Evolutionary conservation across 768 basidiomycete genomes (phyloP).

Genomic region (Mycena belliarum): DNA sequence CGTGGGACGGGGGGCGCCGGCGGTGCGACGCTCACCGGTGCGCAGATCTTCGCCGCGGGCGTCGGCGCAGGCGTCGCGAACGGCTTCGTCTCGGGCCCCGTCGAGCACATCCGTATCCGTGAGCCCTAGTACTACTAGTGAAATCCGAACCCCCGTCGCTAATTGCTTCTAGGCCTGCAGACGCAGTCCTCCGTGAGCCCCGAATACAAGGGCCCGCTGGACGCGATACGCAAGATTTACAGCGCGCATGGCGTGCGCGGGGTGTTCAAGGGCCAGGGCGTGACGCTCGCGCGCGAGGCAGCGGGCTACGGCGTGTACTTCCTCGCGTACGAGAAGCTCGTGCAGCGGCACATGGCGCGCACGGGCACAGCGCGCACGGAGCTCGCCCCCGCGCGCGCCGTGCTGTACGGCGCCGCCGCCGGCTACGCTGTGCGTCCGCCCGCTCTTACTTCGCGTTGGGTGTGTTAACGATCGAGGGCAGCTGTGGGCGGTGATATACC

Average conservation of each 20-base stretch:
- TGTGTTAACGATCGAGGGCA: constrained; percentile 26
- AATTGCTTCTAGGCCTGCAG: constrained; percentile 67
- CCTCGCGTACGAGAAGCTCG: constrained; percentile 87
- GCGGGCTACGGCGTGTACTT: constrained; percentile 88
- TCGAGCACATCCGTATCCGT: constrained; percentile 98
- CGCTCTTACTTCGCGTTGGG: too few relatives aligned
- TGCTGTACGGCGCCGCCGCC: constrained; percentile 88
- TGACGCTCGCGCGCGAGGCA: constrained; percentile 84
- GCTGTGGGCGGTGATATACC: constrained; percentile 94
- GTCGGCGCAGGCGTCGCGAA: constrained; percentile 88
- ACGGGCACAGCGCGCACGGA: constrained; percentile 75
- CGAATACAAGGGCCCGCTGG: constrained; percentile 79
- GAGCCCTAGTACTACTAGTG: constrained; percentile 30
- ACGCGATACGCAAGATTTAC: constrained; percentile 86
- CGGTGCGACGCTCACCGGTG: constrained; percentile 57
- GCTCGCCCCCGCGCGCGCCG: constrained; percentile 73
- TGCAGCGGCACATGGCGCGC: constrained; percentile 80
- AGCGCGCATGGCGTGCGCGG: constrained; percentile 74
- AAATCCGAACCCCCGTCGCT: constrained; percentile 1
- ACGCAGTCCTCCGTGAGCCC: constrained; percentile 83
- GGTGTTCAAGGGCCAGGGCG: constrained; percentile 90
- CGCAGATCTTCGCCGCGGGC: constrained; percentile 77
- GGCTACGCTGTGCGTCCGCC: constrained; percentile 77
- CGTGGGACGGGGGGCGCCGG: constrained; percentile 63
- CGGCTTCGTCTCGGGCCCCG: constrained; percentile 91